Evolutionary conservation across 2,329 filamentous ascomycete genomes (phyloP).

Genomic region (Colletotrichum higginsianum): DNA sequence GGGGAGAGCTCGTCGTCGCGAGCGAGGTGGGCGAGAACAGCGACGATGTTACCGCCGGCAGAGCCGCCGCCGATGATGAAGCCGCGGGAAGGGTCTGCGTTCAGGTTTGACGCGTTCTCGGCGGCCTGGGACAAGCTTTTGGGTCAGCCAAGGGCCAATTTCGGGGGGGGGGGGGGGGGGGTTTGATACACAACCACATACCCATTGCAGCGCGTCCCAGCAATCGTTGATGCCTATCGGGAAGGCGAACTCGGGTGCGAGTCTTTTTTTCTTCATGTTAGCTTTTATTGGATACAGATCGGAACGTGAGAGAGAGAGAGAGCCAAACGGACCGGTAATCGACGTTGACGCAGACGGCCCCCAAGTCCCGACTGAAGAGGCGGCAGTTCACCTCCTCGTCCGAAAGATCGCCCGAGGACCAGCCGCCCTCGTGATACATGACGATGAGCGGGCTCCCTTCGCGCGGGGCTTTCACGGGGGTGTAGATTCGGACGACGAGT

Average conservation of each 20-base stretch:
- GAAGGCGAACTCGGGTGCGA: constrained; percentile 67
- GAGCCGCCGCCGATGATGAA: constrained; percentile 67
- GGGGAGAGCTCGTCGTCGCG: constrained; percentile 55
- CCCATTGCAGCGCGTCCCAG: constrained; percentile 55
- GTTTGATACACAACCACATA: constrained; percentile 2
- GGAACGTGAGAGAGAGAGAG: too few relatives aligned
- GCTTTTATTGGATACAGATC: neutral
- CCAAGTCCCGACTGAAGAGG: constrained; percentile 28
- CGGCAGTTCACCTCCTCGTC: constrained; percentile 37
- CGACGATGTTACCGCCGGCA: constrained; percentile 65
- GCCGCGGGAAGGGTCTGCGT: constrained; percentile 58
- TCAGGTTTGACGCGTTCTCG: constrained; percentile 47
- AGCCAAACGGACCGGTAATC: constrained; percentile 56
- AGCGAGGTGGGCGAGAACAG: constrained; percentile 59
- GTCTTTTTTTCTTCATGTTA: constrained; percentile 25
- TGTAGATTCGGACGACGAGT: constrained; percentile 18
- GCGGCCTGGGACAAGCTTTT: neutral
- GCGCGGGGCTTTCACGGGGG: neutral
- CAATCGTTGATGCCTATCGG: constrained; percentile 62
- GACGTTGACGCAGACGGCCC: constrained; percentile 55
- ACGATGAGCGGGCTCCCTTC: constrained; percentile 33
- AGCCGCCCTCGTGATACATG: constrained; percentile 37
- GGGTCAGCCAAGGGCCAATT: neutral
- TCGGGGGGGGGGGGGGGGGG: too few relatives aligned
- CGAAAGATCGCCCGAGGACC: constrained; percentile 28